These are phyloP conservation scores for Globisporangium mamillatum DNA, from an alignment of 352 stramenopile genomes.

Conservation along the genomic window DNA sequence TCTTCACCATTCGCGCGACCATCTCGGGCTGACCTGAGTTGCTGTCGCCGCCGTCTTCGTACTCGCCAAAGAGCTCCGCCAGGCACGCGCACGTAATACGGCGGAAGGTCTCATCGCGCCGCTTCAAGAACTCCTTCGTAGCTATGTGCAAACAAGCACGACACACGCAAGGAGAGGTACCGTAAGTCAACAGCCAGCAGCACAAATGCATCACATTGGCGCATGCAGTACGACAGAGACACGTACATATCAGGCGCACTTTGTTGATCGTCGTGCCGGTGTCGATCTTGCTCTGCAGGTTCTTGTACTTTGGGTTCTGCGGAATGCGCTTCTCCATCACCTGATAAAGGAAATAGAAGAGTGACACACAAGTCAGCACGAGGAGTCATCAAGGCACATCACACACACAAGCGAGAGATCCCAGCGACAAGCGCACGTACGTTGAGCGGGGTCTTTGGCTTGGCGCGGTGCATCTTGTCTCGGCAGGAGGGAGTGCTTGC, in stretches of 20 bases:
- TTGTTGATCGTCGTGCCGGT: slow-evolving; percentile 73
- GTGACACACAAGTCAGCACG: background rate
- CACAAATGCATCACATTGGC: background rate
- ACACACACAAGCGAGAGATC: background rate
- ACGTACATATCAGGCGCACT: slow-evolving; percentile 74
- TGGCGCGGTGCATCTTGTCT: slow-evolving; percentile 51
- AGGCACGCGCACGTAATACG: slow-evolving; percentile 67
- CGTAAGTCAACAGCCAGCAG: background rate
- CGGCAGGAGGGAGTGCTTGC: background rate
- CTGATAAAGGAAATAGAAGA: slow-evolving; percentile 18
- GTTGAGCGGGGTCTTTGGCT: slow-evolving; percentile 59
- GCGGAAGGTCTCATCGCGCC: slow-evolving; percentile 76
- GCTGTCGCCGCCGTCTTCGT: slow-evolving; percentile 45
- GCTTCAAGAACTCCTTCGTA: slow-evolving; percentile 78
- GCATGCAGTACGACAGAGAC: background rate
- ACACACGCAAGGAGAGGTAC: background rate
- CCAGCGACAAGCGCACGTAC: slow-evolving; percentile 21
- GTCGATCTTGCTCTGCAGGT: slow-evolving; percentile 77
- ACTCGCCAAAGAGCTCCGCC: slow-evolving; percentile 71
- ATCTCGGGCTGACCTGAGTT: slow-evolving; percentile 49
- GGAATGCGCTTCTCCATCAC: slow-evolving; percentile 81
- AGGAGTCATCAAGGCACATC: background rate
- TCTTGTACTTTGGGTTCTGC: slow-evolving; percentile 74
- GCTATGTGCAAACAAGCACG: slow-evolving; percentile 25
- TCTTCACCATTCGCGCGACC: slow-evolving; percentile 74